phyloP scores from a whole-genome alignment of 495 filamentous ascomycete species.

The Penicillium salamii region DNA sequence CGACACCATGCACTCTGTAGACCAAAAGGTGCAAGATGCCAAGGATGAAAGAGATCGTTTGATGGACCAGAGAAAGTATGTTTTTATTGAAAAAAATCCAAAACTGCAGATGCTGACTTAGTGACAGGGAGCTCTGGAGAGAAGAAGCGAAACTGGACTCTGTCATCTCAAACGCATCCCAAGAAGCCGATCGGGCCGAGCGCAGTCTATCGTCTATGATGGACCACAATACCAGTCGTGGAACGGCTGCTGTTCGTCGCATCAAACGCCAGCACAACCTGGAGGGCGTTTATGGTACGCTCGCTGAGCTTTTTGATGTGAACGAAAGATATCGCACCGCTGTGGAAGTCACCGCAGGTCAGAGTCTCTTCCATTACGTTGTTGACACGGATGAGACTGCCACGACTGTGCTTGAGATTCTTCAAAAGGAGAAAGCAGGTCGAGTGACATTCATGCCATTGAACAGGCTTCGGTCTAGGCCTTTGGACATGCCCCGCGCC shows the following conservation, averaged over 20 bases:
- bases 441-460: conserved; percentile 94
- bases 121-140: conserved; percentile 66
- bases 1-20: conserved; percentile 65
- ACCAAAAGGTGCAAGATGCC: conserved; percentile 69
- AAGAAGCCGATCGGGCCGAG: conserved; percentile 74
- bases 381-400: conserved; percentile 91
- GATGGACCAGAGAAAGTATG: conserved; percentile 78
- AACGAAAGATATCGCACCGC: conserved; percentile 82
- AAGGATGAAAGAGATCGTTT: conserved; percentile 79
- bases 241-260: conserved; percentile 75
- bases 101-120: conserved; percentile 12
- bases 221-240: conserved; percentile 81
- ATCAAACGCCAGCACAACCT: conserved; percentile 75
- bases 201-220: conserved; percentile 76
- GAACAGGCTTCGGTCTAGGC: conserved; percentile 67
- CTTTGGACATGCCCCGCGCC: conserved; percentile 74
- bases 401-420: conserved; percentile 70
- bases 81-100: background rate
- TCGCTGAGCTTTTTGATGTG: conserved; percentile 87
- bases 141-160: conserved; percentile 85
- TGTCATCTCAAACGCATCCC: conserved; percentile 66
- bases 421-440: conserved; percentile 78
- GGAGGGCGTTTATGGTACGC: conserved; percentile 85
- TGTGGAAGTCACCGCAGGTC: conserved; percentile 88
- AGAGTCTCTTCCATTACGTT: conserved; percentile 93